Conservation (phyloP, 2,329 filamentous ascomycete species). For the Pseudogymnoascus sp. region DNA sequence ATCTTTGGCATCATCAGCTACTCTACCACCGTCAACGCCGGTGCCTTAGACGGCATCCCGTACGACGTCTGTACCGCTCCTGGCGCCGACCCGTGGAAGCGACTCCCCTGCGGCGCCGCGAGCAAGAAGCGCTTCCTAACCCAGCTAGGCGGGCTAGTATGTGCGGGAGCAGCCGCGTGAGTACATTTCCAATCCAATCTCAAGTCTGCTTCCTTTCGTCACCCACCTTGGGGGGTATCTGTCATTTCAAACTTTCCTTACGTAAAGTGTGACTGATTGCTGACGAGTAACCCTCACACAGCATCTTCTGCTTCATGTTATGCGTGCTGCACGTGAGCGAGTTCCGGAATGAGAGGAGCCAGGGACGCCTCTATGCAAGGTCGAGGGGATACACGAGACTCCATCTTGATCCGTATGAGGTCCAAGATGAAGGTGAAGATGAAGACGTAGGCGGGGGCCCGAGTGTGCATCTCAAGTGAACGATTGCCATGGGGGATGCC, state of each 20-base stretch:
- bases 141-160: neutral
- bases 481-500: neutral
- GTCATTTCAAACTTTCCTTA: neutral
- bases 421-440: constrained; percentile 3
- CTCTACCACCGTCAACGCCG: neutral
- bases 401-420: neutral
- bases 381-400: constrained; percentile 4
- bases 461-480: neutral
- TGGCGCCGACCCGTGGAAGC: neutral
- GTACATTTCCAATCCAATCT: neutral
- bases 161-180: neutral
- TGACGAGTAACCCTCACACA: neutral
- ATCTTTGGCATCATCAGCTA: neutral
- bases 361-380: neutral
- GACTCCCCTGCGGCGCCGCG: neutral
- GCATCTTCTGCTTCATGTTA: constrained; percentile 1
- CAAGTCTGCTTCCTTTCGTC: neutral
- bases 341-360: neutral
- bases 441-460: neutral
- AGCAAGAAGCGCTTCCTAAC: neutral
- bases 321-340: neutral
- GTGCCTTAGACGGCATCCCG: neutral
- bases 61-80: neutral
- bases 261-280: neutral
- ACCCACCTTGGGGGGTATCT: neutral